Percentiles rank a stretch among this genome's conserved stretches.
phyloP scores from a whole-genome alignment of 2,329 filamentous ascomycete species.

The Pestalotiopsis sp. region DNA sequence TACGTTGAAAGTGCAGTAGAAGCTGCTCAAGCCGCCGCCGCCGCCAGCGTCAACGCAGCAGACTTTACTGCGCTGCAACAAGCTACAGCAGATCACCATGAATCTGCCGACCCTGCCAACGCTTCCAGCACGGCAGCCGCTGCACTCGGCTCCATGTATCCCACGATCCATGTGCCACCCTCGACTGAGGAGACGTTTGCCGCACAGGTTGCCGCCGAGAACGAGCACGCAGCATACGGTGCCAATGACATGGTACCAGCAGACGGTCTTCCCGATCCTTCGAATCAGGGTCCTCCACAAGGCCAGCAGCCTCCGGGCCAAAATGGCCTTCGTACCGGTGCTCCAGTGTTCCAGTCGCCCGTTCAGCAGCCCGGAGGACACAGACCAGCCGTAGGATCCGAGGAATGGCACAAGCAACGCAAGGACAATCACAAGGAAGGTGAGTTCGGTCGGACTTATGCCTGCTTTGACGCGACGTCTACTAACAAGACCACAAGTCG shows the following conservation, averaged over 20 bases:
- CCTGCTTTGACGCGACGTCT: background rate
- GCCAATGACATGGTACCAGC: constrained; percentile 36
- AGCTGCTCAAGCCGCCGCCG: constrained; percentile 40
- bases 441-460: constrained; percentile 40
- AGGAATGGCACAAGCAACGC: constrained; percentile 96
- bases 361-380: constrained; percentile 25
- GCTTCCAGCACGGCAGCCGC: constrained; percentile 63
- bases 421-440: constrained; percentile 99
- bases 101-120: constrained; percentile 50
- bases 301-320: constrained; percentile 26
- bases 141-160: constrained; percentile 59
- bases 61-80: constrained; percentile 61
- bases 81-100: constrained; percentile 48
- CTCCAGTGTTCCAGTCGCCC: background rate
- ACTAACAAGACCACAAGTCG: constrained; percentile 60
- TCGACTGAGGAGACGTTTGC: constrained; percentile 63
- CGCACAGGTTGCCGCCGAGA: constrained; percentile 45
- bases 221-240: constrained; percentile 38
- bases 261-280: constrained; percentile 36
- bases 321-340: constrained; percentile 37
- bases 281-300: constrained; percentile 21
- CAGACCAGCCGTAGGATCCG: constrained; percentile 91
- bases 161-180: constrained; percentile 58
- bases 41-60: constrained; percentile 47
- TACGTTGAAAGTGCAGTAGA: constrained; percentile 59